Evolutionary conservation across 2,329 filamentous ascomycete genomes (phyloP), one percentile per base, ranked within the genome.

Genomic region (Aureobasidium zeae): DNA sequence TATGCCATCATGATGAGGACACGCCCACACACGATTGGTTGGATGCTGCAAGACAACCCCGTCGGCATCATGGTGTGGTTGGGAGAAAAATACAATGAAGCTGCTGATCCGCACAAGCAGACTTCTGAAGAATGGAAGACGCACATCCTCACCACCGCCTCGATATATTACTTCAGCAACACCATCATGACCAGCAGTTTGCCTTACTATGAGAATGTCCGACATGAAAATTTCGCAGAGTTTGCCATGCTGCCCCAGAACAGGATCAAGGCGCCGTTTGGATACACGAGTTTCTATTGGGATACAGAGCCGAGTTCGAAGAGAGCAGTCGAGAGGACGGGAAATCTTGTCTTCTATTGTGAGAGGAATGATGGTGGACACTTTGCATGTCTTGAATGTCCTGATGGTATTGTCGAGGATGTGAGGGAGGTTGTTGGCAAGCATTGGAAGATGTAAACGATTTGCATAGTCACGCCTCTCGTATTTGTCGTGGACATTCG

Each of bases 31-130:
- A 69, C 64, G 0, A 62, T 70, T 15, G 64, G 64, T 2, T 57
- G 64, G 24, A 63, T 60, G 13, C 55, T 67, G 37, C 57, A 64
- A 19, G 66, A 69, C 46, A 66, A 63, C 37, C 67, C 65, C 0
- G 52, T 69, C 5, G 67, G 66, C 1, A 61, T 67, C 30, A 56
- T 69, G 53, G 61, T 63, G 36, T 69, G 63, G 50, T 56, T 69
- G 0, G 67, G 64, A 1, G 64, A 69, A 48, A 68, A 70, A 53
- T 64, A 64, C 45, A 52, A 60, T 24, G 63, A 67, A 51, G 54
- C 62, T 5, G 54, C 60, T 10, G 57, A 62, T 37, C 60, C 62
- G 11, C 50, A 55, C n/a, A 50, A 59, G 19, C 57, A 65, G 21
- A 55, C 55, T 17, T 48, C 53, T 7, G 38, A 53, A 3, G 57